phyloP scores from a whole-genome alignment of 139 green algal genomes.

The Asterochloris erici region DNA sequence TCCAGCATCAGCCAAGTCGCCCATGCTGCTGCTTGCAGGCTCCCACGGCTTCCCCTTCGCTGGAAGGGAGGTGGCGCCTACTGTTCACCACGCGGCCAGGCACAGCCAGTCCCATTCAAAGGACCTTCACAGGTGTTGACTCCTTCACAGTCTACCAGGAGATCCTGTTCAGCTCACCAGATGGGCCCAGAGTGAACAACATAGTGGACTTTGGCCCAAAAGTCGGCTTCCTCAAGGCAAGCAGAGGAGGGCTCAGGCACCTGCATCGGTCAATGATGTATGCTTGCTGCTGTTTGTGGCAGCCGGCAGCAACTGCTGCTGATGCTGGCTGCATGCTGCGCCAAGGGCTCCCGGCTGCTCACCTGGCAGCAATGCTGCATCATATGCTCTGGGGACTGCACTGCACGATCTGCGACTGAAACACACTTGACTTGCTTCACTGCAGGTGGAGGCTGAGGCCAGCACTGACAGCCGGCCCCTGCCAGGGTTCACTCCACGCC shows the following conservation, averaged over 20 bases:
- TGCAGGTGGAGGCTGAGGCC: slow-evolving; percentile 74
- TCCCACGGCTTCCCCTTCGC: slow-evolving; percentile 38
- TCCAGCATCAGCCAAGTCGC: too few relatives aligned
- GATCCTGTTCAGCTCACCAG: slow-evolving; percentile 13
- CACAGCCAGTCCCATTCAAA: slow-evolving; percentile 86
- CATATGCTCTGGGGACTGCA: too few relatives aligned
- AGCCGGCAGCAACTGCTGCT: not conserved
- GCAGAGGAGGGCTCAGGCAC: not conserved
- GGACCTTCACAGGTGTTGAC: slow-evolving; percentile 86
- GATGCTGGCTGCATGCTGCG: not conserved
- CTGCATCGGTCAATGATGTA: too few relatives aligned
- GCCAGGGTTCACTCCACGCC: slow-evolving; percentile 64
- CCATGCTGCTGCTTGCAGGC: slow-evolving; percentile 14
- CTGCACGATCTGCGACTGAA: too few relatives aligned
- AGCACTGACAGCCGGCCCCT: slow-evolving; percentile 62
- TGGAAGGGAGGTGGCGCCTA: slow-evolving; percentile 77
- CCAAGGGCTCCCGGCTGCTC: too few relatives aligned
- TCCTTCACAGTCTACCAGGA: slow-evolving; percentile 85
- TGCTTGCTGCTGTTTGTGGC: too few relatives aligned
- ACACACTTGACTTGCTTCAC: too few relatives aligned
- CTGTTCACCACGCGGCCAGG: slow-evolving; percentile 76
- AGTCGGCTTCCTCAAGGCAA: slow-evolving; percentile 49
- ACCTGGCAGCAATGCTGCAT: too few relatives aligned
- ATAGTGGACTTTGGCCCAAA: slow-evolving; percentile 77
- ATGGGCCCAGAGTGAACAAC: slow-evolving; percentile 63